These are phyloP conservation scores for Phylloboletellus chloephorus DNA, from an alignment of 1,284 basidiomycete species.

Conservation along the genomic window DNA sequence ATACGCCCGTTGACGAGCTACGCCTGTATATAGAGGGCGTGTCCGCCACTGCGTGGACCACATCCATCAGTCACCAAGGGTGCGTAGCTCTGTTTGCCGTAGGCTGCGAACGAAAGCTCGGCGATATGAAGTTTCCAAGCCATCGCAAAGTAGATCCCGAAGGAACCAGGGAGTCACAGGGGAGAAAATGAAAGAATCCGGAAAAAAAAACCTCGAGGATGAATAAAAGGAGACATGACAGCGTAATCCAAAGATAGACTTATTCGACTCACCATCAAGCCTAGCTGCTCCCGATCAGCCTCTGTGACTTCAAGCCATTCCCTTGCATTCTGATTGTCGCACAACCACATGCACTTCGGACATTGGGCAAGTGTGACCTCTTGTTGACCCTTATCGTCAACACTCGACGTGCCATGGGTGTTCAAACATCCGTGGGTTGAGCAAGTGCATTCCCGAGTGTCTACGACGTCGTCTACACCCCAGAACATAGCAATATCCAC, in stretches of 20 bases:
- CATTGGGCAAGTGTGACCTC: constrained; percentile 14
- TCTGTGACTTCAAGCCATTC: constrained; percentile 49
- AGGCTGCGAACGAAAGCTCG: constrained; percentile 18
- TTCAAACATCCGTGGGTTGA: constrained; percentile 11
- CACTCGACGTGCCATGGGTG: constrained; percentile 5
- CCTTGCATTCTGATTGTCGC: constrained; percentile 37
- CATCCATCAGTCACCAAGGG: constrained; percentile 30
- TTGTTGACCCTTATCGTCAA: constrained; percentile 8
- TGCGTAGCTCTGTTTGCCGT: constrained; percentile 26
- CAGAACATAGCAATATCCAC: constrained; percentile 66
- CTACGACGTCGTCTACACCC: constrained; percentile 33
- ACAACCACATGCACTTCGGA: constrained; percentile 17
- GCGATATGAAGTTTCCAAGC: constrained; percentile 15
- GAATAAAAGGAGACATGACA: constrained; percentile 1
- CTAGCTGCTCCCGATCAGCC: constrained; percentile 30
- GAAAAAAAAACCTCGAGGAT: not conserved
- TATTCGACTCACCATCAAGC: constrained; percentile 25
- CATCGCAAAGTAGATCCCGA: constrained; percentile 12
- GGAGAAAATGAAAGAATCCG: constrained; percentile 7
- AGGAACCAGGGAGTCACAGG: constrained; percentile 3
- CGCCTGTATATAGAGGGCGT: constrained; percentile 14
- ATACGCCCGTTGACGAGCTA: constrained; percentile 12
- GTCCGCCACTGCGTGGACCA: constrained; percentile 21
- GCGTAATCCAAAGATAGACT: constrained; percentile 10
- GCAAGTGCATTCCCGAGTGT: constrained; percentile 16